These are phyloP conservation scores for Melocanna baccifera DNA, from an alignment of 176 grass and related monocot genomes.

Conservation along the genomic window DNA sequence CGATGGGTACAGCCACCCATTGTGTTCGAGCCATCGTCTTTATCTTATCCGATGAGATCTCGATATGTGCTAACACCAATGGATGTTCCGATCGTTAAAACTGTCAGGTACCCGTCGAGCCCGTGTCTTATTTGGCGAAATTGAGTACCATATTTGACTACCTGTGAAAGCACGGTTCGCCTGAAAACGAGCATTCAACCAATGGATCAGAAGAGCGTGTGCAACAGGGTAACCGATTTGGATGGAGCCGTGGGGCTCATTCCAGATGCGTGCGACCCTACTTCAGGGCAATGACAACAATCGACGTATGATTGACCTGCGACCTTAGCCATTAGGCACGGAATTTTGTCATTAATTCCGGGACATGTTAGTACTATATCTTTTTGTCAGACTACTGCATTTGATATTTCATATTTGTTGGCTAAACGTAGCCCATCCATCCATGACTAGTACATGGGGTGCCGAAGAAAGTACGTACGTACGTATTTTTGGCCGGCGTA, in stretches of 20 bases:
- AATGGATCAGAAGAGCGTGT: neutral
- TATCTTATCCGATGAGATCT: neutral
- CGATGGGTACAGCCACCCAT: neutral
- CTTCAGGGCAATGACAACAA: neutral
- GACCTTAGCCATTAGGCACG: neutral
- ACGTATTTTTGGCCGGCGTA: neutral
- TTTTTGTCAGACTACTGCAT: neutral
- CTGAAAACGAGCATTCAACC: neutral
- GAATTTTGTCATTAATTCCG: neutral
- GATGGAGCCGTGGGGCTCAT: neutral
- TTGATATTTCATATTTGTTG: neutral
- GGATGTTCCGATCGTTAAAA: neutral
- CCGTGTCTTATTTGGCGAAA: neutral
- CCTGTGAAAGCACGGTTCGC: neutral
- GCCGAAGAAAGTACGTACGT: too few species aligned
- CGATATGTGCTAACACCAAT: neutral
- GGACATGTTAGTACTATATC: neutral
- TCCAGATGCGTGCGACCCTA: neutral
- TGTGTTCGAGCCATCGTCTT: neutral
- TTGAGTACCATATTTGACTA: neutral
- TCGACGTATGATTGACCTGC: neutral
- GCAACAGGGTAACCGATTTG: neutral
- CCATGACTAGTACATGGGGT: neutral
- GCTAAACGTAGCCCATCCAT: neutral
- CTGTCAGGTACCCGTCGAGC: neutral